Conservation (phyloP, 306 rosid genomes). For the Lagenaria siceraria region DNA sequence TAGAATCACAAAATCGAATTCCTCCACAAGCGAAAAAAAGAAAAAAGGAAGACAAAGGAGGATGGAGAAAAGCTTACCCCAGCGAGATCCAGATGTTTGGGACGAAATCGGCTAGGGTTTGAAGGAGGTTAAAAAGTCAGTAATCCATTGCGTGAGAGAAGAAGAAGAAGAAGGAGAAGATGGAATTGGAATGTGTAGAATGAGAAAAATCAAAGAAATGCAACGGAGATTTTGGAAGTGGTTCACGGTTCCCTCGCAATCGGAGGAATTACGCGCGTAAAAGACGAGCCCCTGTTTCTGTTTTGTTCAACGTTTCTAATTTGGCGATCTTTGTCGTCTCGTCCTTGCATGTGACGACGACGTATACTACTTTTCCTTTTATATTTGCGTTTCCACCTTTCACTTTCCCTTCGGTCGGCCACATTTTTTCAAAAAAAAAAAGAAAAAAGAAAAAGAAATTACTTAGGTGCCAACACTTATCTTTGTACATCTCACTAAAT, state of each 20-base stretch:
- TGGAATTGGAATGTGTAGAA: slow-evolving; percentile 7
- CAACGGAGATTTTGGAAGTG: background rate
- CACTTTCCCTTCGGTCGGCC: background rate
- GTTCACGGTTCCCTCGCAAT: background rate
- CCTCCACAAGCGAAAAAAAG: background rate
- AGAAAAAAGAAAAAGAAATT: no score
- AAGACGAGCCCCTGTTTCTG: background rate
- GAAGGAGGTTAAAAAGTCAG: background rate
- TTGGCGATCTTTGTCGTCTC: background rate
- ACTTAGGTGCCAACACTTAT: no score
- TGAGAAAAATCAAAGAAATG: slow-evolving; percentile 5
- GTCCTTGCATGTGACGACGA: background rate
- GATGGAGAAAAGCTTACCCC: background rate
- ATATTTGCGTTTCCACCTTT: background rate
- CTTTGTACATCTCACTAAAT: no score
- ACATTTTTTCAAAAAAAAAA: no score
- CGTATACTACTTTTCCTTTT: background rate
- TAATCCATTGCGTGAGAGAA: background rate
- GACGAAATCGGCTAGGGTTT: slow-evolving; percentile 9
- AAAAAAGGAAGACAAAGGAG: background rate
- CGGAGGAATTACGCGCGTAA: background rate
- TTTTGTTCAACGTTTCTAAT: background rate
- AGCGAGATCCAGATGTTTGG: slow-evolving; percentile 13
- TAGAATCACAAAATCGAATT: background rate
- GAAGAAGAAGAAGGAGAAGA: background rate